Evolutionary conservation across 1,284 basidiomycete genomes (phyloP), one percentile per base, ranked within the genome.

Genomic region (Mycosarcoma maydis): DNA sequence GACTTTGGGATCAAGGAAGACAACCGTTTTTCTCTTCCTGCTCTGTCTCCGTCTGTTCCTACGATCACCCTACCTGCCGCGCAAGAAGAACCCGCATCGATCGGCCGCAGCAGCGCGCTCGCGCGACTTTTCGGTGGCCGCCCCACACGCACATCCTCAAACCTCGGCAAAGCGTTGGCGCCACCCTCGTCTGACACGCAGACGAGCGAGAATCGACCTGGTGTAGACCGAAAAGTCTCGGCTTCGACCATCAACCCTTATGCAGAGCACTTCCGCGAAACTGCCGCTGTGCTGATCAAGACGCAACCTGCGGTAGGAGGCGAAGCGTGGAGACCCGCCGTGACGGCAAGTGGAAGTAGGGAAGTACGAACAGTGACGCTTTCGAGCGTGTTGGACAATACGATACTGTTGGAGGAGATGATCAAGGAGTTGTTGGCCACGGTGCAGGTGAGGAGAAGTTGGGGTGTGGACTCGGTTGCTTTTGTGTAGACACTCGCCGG

Each of bases 391-490:
- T 84, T 98, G 75, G 96, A 98, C 82, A 98, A 98, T 78, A 90
- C 94, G 23, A 92, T 98, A 19, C 88, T 98, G 46, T 82, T 98
- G 61, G 94, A 98, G 83, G 95, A 98, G 83, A 90, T 90, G 58
- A 90, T 98, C 75, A 96, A 98, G 84, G 95, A 98, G 82, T 83
- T 96, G 44, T 88, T 90, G 26, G 92, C 92, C 19, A 89, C 95
- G 57, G 87, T 96, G 52, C 90, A 91, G 82, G 92, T 91, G 20
- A 85, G 94, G 64, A 85, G 92, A 73, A 90, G 89, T 80, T 83
- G 94, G 60, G 94, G 94, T 0, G 90, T 97, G 68, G 94, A 97
- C 84, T 43, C 60, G 13, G 57, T 80, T 10, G 27, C 40, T 1
- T 62, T 74, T 22, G 1, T 42, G 16, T 57, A 36, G 37, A 1